A percentile compares a stretch with the other conserved stretches of the same genome.
phyloP scores from a whole-genome alignment of 768 basidiomycete genomes.

The Podaxis pistillaris region DNA sequence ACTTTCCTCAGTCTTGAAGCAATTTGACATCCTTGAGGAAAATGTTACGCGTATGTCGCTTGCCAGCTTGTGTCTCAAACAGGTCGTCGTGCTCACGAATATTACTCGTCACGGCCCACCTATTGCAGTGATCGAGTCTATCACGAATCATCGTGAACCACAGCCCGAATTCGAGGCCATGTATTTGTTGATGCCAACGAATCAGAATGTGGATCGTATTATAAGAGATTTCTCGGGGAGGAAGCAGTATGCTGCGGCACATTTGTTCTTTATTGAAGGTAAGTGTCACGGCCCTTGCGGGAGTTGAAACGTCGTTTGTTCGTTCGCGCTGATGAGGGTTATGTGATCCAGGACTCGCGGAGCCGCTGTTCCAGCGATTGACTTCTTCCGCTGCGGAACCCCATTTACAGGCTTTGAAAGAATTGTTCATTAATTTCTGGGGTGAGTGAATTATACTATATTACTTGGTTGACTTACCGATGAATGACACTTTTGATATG shows the following conservation, averaged over 20 bases:
- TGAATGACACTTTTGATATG: constrained; percentile 1
- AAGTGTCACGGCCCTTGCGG: constrained; percentile 12
- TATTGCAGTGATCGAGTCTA: constrained; percentile 82
- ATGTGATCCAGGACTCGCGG: constrained; percentile 62
- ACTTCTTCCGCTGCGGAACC: constrained; percentile 76
- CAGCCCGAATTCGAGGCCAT: constrained; percentile 88
- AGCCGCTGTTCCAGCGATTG: constrained; percentile 73
- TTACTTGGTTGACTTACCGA: background rate
- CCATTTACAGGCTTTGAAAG: constrained; percentile 72
- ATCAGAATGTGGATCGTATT: constrained; percentile 89
- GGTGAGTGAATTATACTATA: constrained; percentile 46
- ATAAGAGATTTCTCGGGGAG: constrained; percentile 75
- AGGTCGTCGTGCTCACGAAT: too few relatives aligned
- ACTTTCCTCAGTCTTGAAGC: constrained; percentile 81
- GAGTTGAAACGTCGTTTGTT: background rate
- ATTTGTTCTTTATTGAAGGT: constrained; percentile 94
- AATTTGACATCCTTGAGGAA: constrained; percentile 92
- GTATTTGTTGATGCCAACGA: constrained; percentile 93
- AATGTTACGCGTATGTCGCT: constrained; percentile 90
- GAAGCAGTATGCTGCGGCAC: constrained; percentile 77
- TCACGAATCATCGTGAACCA: constrained; percentile 77
- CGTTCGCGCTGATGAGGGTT: background rate
- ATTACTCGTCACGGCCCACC: background rate
- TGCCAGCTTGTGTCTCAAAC: background rate
- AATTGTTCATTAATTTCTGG: constrained; percentile 93